Percentiles rank a stretch among this genome's conserved stretches.
phyloP scores from a whole-genome alignment of 2,329 filamentous ascomycete genomes.

The Penicillium verrucosum region DNA sequence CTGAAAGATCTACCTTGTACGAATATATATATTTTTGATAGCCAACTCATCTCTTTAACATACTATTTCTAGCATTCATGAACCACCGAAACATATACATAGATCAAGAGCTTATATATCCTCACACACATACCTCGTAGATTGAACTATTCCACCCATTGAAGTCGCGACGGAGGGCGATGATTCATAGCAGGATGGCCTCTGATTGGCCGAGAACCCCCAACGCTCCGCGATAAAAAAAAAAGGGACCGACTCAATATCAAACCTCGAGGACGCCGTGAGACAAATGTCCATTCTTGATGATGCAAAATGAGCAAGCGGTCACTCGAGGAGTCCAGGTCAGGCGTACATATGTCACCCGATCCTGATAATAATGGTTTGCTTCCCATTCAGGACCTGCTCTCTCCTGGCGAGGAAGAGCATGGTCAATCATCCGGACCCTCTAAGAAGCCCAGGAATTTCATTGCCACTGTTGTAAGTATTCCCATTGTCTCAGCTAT shows the following conservation, averaged over 20 bases:
- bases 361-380: slow-evolving; percentile 28
- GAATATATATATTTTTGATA: not conserved
- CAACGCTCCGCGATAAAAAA: slow-evolving; percentile 8
- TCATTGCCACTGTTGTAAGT: slow-evolving; percentile 40
- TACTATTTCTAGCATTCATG: not conserved
- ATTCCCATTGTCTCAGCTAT: not conserved
- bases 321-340: slow-evolving; percentile 32
- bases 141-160: not conserved
- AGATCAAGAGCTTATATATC: not conserved
- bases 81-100: not conserved
- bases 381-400: slow-evolving; percentile 34
- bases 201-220: slow-evolving; percentile 8
- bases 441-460: slow-evolving; percentile 37
- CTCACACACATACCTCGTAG: not conserved
- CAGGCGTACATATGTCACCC: slow-evolving; percentile 17
- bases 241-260: slow-evolving; percentile 1
- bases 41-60: not conserved
- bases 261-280: not conserved
- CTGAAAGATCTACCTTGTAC: not conserved
- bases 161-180: slow-evolving; percentile 5
- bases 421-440: slow-evolving; percentile 22
- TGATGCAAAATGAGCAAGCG: slow-evolving; percentile 41
- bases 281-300: slow-evolving; percentile 8
- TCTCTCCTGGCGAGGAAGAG: slow-evolving; percentile 35
- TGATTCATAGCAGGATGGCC: slow-evolving; percentile 12